Percentiles rank a stretch among this genome's conserved stretches.
Evolutionary conservation across 495 filamentous ascomycete species (phyloP).

Genomic region (Chlorociboria aeruginascens): DNA sequence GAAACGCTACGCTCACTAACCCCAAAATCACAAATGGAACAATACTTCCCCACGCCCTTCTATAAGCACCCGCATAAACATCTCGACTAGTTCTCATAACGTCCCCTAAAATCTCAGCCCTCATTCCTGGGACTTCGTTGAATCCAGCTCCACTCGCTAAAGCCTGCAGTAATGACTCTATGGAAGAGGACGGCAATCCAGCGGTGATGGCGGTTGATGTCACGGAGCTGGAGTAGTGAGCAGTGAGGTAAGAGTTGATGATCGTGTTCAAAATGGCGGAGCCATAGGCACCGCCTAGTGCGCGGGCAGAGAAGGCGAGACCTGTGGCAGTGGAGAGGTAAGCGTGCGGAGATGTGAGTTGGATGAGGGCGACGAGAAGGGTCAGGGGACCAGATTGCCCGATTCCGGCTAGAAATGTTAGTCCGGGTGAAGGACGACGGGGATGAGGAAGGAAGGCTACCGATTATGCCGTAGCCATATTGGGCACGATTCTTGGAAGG

Average conservation of each 20-base stretch:
- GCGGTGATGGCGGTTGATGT: constrained; percentile 25
- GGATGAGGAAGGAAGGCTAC: neutral
- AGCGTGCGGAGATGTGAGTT: constrained; percentile 42
- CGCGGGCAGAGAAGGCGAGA: constrained; percentile 39
- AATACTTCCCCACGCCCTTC: constrained; percentile 37
- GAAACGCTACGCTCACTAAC: constrained; percentile 28
- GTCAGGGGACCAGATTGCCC: constrained; percentile 25
- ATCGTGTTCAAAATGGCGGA: constrained; percentile 42
- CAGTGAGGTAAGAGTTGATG: constrained; percentile 33
- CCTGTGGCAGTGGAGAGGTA: constrained; percentile 43
- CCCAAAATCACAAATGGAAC: constrained; percentile 43
- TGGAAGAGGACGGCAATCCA: constrained; percentile 28
- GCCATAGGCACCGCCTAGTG: constrained; percentile 42
- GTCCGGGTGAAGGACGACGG: neutral
- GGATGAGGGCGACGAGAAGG: constrained; percentile 37
- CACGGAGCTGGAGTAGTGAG: constrained; percentile 27
- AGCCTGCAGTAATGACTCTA: constrained; percentile 25
- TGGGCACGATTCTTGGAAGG: constrained; percentile 35
- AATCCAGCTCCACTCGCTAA: constrained; percentile 22
- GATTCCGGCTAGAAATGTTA: constrained; percentile 24
- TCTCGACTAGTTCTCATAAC: constrained; percentile 27
- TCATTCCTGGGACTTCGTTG: constrained; percentile 23
- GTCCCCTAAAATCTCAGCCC: constrained; percentile 23
- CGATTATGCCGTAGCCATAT: constrained; percentile 33
- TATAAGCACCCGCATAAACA: constrained; percentile 33